Evolutionary conservation across 106 monocot species (phyloP).

Genomic region (Gastrodia elata): DNA sequence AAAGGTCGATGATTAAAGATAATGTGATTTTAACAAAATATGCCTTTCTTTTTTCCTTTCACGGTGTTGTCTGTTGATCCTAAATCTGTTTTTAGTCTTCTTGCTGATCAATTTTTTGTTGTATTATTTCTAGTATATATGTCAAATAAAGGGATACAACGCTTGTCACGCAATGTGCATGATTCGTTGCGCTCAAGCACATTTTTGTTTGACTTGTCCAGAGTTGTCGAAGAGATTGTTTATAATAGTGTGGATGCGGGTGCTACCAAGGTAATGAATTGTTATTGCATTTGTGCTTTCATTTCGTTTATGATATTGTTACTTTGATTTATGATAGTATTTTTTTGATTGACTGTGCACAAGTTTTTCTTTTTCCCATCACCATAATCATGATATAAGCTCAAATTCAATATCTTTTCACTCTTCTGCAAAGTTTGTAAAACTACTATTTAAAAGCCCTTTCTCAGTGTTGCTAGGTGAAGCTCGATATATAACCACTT

Average conservation of each 20-base stretch:
- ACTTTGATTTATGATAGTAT: not conserved
- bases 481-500: not conserved
- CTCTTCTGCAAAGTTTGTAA: not conserved
- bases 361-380: not conserved
- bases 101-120: not conserved
- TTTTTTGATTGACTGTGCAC: not conserved
- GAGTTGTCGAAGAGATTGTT: slow-evolving; percentile 82
- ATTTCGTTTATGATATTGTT: not conserved
- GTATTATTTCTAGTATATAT: not conserved
- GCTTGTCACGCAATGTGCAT: slow-evolving; percentile 44
- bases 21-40: not conserved
- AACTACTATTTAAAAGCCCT: not conserved
- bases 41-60: not conserved
- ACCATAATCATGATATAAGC: not conserved
- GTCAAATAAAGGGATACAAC: slow-evolving; percentile 59
- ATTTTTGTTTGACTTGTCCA: slow-evolving; percentile 70
- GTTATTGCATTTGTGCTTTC: not conserved
- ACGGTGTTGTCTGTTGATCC: not conserved
- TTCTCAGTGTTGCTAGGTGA: not conserved
- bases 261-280: slow-evolving; percentile 55
- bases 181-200: slow-evolving; percentile 56
- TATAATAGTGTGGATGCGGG: slow-evolving; percentile 81
- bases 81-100: not conserved
- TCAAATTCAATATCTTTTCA: not conserved
- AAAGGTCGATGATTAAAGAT: not conserved